Evolutionary conservation across 495 filamentous ascomycete genomes (phyloP).

Genomic region (Mycothermus thermophilus): DNA sequence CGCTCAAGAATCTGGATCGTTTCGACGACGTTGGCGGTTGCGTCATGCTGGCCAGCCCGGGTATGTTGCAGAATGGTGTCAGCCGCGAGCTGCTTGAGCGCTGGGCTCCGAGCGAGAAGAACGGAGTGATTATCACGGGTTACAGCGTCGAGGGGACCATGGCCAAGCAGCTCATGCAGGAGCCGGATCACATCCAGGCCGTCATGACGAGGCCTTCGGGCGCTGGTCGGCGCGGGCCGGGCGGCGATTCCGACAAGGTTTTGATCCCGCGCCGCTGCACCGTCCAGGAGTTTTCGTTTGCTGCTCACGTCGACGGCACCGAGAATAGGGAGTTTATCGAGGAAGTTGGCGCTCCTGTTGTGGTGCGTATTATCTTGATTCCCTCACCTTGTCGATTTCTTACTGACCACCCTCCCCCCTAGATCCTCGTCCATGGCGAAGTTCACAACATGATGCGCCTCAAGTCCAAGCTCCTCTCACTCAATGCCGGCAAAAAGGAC

Average conservation of each 20-base stretch:
- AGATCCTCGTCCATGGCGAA: constrained; percentile 95
- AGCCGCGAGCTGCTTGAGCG: constrained; percentile 82
- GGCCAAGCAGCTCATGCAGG: constrained; percentile 86
- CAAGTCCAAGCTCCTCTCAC: constrained; percentile 81
- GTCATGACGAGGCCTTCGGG: constrained; percentile 62
- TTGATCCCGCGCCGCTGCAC: constrained; percentile 89
- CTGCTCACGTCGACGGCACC: constrained; percentile 90
- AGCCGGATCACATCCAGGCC: constrained; percentile 83
- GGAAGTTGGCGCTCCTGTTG: constrained; percentile 76
- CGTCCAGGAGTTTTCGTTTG: constrained; percentile 85
- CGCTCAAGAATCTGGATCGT: constrained; percentile 78
- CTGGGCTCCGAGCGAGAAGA: constrained; percentile 90
- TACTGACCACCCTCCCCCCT: not conserved
- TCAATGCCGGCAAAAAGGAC: constrained; percentile 64
- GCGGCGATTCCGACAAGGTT: constrained; percentile 54
- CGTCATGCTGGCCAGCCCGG: constrained; percentile 92
- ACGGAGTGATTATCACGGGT: constrained; percentile 93
- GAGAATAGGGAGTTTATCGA: constrained; percentile 95
- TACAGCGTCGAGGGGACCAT: constrained; percentile 98
- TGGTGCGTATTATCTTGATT: constrained; percentile 48
- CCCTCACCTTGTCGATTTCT: too few species aligned
- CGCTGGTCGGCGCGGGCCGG: constrained; percentile 40
- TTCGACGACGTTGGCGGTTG: constrained; percentile 94
- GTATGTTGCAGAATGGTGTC: constrained; percentile 95
- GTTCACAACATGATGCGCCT: constrained; percentile 96